Evolutionary conservation across 768 basidiomycete species (phyloP).

Genomic region (Suillus alpinus): DNA sequence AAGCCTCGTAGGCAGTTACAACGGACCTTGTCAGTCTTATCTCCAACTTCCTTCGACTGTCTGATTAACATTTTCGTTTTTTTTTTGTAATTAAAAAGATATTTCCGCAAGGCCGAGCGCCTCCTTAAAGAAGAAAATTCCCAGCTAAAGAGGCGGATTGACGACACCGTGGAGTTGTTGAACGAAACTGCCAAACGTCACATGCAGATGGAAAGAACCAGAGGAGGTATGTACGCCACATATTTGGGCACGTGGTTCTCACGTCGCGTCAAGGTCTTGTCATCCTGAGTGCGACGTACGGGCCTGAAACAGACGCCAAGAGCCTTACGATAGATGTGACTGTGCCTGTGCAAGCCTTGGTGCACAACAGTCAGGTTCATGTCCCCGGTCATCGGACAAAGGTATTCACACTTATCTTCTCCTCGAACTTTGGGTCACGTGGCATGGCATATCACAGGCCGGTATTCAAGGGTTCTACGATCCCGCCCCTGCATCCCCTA

Average conservation of each 20-base stretch:
- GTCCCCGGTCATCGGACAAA: conserved; percentile 76
- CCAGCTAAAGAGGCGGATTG: conserved; percentile 59
- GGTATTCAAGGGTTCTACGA: conserved; percentile 88
- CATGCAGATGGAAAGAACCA: conserved; percentile 58
- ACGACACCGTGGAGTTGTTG: conserved; percentile 60
- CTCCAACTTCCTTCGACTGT: conserved; percentile 8
- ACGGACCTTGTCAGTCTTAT: conserved; percentile 47
- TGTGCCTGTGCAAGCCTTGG: conserved; percentile 76
- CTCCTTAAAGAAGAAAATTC: conserved; percentile 63
- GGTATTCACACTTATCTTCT: conserved; percentile 36
- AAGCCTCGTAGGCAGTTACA: conserved; percentile 52
- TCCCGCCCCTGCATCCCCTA: conserved; percentile 70
- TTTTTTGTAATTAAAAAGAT: conserved; percentile 36
- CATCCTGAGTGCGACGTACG: conserved; percentile 73
- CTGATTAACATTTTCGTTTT: background rate
- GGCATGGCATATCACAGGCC: conserved; percentile 38
- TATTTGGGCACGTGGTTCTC: conserved; percentile 11
- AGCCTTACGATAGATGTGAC: conserved; percentile 74
- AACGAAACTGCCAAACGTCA: conserved; percentile 66
- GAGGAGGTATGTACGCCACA: conserved; percentile 49
- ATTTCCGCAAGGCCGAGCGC: conserved; percentile 62
- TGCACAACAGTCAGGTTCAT: conserved; percentile 73
- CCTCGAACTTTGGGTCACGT: background rate
- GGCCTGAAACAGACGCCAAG: conserved; percentile 50
- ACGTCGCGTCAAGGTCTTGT: conserved; percentile 56